A percentile compares a stretch with the other conserved stretches of the same genome.
Evolutionary conservation across 2,329 filamentous ascomycete genomes (phyloP).

Genomic region (Helotiales sp.): DNA sequence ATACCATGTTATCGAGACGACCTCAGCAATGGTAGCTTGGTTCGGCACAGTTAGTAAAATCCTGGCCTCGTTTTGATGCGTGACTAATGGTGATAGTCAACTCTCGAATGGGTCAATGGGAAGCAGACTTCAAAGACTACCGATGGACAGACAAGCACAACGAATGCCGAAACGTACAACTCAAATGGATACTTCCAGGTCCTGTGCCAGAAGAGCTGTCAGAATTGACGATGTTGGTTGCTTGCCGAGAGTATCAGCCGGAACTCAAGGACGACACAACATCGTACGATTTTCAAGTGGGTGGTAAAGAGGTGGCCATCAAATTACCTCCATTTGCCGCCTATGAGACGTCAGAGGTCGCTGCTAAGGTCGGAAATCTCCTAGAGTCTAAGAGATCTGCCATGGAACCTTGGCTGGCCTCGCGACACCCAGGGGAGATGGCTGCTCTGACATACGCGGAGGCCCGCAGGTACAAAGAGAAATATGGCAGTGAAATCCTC

Average conservation of each 20-base stretch:
- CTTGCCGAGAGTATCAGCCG: background rate
- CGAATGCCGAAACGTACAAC: background rate
- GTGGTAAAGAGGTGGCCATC: background rate
- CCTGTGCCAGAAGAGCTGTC: background rate
- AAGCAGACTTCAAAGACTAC: background rate
- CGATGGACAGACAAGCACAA: background rate
- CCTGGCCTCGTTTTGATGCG: background rate
- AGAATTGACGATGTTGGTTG: background rate
- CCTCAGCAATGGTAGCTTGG: background rate
- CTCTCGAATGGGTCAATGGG: background rate
- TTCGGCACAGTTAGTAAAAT: background rate
- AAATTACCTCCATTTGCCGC: background rate
- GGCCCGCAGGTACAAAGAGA: background rate
- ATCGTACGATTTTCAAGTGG: background rate
- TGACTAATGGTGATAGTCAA: background rate
- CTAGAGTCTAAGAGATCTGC: background rate
- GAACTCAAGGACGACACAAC: background rate
- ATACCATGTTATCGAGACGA: background rate
- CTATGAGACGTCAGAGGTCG: background rate
- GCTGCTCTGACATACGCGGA: background rate
- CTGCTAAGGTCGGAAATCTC: background rate
- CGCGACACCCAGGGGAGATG: background rate
- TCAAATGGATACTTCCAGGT: background rate
- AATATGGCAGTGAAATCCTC: background rate
- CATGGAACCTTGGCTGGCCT: background rate